Conservation (phyloP, 129 eudicot genomes). For the Arctium minus region DNA sequence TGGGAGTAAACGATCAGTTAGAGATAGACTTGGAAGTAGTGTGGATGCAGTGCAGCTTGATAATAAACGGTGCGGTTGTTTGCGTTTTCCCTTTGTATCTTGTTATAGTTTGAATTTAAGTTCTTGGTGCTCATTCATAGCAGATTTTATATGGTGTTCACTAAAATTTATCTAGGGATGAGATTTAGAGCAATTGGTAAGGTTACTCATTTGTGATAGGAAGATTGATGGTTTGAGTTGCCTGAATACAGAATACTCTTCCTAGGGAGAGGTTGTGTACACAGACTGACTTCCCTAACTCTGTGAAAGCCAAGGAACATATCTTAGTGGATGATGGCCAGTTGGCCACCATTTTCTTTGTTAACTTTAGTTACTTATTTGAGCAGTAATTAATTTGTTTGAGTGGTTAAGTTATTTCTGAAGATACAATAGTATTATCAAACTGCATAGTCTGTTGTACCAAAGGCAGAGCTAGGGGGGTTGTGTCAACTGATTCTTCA, state of each 20-base stretch:
- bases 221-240: not conserved
- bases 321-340: not conserved
- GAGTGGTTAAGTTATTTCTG: not conserved
- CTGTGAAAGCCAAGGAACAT: not conserved
- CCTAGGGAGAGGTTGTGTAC: not conserved
- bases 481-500: not conserved
- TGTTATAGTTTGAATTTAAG: not conserved
- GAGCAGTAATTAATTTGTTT: not conserved
- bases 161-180: not conserved
- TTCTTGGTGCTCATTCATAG: not conserved
- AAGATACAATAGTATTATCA: not conserved
- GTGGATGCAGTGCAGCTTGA: constrained; percentile 30
- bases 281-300: not conserved
- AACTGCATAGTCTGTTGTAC: not conserved
- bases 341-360: not conserved
- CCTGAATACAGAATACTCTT: not conserved
- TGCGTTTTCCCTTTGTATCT: not conserved
- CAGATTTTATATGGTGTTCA: not conserved
- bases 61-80: constrained; percentile 51
- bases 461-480: not conserved
- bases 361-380: not conserved
- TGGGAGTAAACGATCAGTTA: constrained; percentile 74
- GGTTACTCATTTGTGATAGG: not conserved
- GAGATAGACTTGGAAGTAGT: constrained; percentile 67
- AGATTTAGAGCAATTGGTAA: not conserved